Evolutionary conservation across 2,329 filamentous ascomycete genomes (phyloP).

Genomic region (Pseudogymnoascus sp.): DNA sequence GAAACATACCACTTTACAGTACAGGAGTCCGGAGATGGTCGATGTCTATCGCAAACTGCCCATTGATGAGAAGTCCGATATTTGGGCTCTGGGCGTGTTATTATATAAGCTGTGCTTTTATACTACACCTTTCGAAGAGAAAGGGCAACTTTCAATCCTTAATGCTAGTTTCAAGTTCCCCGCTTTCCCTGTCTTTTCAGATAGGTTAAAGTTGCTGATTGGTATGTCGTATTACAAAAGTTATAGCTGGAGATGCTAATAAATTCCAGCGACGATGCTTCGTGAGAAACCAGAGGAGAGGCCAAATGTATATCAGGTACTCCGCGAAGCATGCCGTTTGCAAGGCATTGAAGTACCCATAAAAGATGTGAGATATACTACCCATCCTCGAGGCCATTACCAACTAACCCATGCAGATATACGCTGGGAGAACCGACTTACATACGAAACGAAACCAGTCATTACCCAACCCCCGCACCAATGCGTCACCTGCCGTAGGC

Average conservation of each 20-base stretch:
- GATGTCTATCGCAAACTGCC: constrained; percentile 94
- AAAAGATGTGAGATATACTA: constrained; percentile 61
- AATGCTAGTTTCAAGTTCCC: constrained; percentile 94
- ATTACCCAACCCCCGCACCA: constrained; percentile 37
- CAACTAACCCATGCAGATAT: constrained; percentile 49
- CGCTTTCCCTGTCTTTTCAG: constrained; percentile 78
- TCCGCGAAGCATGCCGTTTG: constrained; percentile 81
- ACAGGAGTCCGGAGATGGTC: constrained; percentile 96
- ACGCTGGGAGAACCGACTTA: constrained; percentile 55
- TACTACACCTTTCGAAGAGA: constrained; percentile 95
- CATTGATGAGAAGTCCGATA: constrained; percentile 97
- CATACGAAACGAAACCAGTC: constrained; percentile 45
- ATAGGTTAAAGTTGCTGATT: constrained; percentile 81
- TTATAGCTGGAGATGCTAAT: constrained; percentile 11
- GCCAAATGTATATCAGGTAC: constrained; percentile 89
- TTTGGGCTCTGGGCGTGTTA: constrained; percentile 87
- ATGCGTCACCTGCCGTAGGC: constrained; percentile 55
- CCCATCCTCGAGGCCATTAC: constrained; percentile 13
- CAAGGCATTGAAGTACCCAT: constrained; percentile 79
- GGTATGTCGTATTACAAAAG: constrained; percentile 44
- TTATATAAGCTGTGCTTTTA: constrained; percentile 99
- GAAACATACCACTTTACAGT: constrained; percentile 93
- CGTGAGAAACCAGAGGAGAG: constrained; percentile 65
- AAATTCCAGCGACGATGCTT: constrained; percentile 68
- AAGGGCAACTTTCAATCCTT: constrained; percentile 92